Base-by-base conservation (phyloP, 1,284 basidiomycete species). In the Sanguinoderma infundibulare region DNA sequence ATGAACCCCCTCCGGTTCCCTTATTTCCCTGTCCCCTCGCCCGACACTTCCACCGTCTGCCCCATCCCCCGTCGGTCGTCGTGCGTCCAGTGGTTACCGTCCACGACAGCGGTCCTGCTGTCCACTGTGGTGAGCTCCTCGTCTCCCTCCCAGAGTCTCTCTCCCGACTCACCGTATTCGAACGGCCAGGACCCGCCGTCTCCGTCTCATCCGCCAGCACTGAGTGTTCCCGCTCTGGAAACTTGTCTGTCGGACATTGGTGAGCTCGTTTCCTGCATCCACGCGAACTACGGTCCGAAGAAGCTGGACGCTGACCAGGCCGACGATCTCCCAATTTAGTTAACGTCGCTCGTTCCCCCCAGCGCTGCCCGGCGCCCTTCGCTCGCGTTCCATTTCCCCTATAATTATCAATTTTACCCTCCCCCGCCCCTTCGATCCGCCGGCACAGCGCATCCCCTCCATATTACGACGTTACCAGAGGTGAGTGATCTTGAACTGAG, bases 321-420 rank as follows among this genome's bases (percentile, higher is more conserved):
- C 46, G 46, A 46, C 60, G 47, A 58, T 58, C 61, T 39, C n/a
- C 39, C 55, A 34, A 59, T 55, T 60, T 52, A 42, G 59, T 6
- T 46, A 54, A 34, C 49, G 50, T 58, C 59, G 54, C 36, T 54
- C 38, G n/a, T 39, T 39, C 50, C 32, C 50, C 30, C 39, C 36
- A 46, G 59, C 40, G 57, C 62, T 55, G 36, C 49, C 60, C 53
- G 62, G 65, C 53, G 55, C 61, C 58, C 32, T 63, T 61, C 60
- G 53, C 58, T 64, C 62, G 65, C 65, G 55, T 66, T 53, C 50
- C 30, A 28, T 67, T 67, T 52, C 32, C 52, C 54, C 50, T 67
- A 67, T 67, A 64, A 57, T 67, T 67, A 64, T 67, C 63, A 40
- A 54, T 46, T 61, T 63, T 40, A 58, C 35, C 24, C 15, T 42